These are phyloP conservation scores for Bipolaris gigantea DNA, from an alignment of 2,329 filamentous ascomycete species.

Conservation along the genomic window DNA sequence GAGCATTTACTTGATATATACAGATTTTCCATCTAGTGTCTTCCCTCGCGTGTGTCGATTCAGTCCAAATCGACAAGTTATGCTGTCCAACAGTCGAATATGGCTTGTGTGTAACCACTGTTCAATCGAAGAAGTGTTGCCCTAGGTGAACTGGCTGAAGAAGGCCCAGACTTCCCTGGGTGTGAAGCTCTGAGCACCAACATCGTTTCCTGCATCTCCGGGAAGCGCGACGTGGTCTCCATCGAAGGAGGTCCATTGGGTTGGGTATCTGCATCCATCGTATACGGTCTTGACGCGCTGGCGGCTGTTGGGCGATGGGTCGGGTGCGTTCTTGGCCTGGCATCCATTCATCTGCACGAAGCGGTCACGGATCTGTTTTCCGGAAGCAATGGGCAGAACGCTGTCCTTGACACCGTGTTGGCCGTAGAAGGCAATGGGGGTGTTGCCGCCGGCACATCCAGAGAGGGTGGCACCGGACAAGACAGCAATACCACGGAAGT, in stretches of 20 bases:
- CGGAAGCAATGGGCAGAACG: conserved; percentile 42
- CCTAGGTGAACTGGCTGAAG: conserved; percentile 30
- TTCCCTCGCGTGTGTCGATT: neutral
- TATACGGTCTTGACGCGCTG: conserved; percentile 23
- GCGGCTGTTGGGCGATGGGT: conserved; percentile 19
- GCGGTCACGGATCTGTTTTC: conserved; percentile 44
- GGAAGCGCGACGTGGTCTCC: conserved; percentile 26
- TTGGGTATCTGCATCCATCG: conserved; percentile 40
- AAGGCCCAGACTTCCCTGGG: conserved; percentile 39
- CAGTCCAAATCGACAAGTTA: neutral
- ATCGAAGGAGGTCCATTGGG: conserved; percentile 35
- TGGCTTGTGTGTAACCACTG: neutral
- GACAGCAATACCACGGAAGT: conserved; percentile 47
- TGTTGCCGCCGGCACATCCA: conserved; percentile 40
- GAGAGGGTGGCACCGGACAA: conserved; percentile 24
- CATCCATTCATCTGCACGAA: conserved; percentile 48
- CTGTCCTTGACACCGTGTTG: conserved; percentile 47
- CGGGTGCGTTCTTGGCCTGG: conserved; percentile 16
- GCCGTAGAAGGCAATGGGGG: conserved; percentile 47
- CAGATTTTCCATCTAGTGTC: neutral
- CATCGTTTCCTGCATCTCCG: conserved; percentile 16
- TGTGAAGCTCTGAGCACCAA: conserved; percentile 20
- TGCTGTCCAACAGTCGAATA: neutral
- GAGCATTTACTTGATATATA: conserved; percentile 1
- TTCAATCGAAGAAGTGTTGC: neutral